Base-by-base conservation (phyloP, 1,139 yeast genomes). In the Kodamaea arcana region DNA sequence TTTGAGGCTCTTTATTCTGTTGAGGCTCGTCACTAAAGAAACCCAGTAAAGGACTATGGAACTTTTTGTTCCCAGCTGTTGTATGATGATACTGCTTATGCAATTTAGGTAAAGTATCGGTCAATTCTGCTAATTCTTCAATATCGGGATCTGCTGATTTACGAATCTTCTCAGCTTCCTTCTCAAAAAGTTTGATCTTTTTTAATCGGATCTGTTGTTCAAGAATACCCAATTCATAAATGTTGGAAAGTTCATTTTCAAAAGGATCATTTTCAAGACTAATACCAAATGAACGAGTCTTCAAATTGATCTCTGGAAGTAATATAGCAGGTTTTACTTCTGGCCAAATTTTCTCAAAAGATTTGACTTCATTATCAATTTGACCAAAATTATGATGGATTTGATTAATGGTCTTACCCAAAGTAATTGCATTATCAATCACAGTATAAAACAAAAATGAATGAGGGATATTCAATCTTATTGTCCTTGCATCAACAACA, bases 391-490 rank as follows among this genome's bases (percentile, higher is more conserved):
- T 80, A 34, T 62, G 62, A 25, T 54, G 52, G 20, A 83, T 62
- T 41, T 82, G 87, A 37, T 65, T 68, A 13, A 75, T 55, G 0
- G 86, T 72, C 51, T 84, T 84, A 39, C 68, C 69, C 36, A 78
- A 60, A 0, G 85, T 78, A 25, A 82, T 72, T 3, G 78, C 51
- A 45, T 81, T 81, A 45, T 84, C 94, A 35, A 82, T 63, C 25
- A 83, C 74, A 9, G 77, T 73, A 54, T 80, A 82, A 40, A 83
- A 74, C 36, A 80, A 64, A 48, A 80, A 80, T 41, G 78, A 78
- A 49, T 78, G 78, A 1, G 87, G 85, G 33, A 80, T 60, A 34
- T 57, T 60, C 29, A 70, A 45, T 28, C 69, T 46, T 9, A 69
- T 51, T 2, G 61, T 54, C 11, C 48, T 48, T 7, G 70, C 48